Evolutionary conservation across 805 yeast species (phyloP).

Genomic region (Candida nanaspora): DNA sequence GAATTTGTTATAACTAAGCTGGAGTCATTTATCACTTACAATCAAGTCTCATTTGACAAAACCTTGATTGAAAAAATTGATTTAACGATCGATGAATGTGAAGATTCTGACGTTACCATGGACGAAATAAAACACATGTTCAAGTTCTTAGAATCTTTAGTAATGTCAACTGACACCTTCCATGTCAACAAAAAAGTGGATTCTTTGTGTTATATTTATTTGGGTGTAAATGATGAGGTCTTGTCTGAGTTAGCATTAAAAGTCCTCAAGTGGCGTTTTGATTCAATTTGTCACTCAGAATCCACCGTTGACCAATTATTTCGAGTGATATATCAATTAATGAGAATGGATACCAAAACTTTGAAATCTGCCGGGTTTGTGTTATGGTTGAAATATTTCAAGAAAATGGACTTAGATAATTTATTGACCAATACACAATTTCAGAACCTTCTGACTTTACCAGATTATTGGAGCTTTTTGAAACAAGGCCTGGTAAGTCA

Average conservation of each 20-base stretch:
- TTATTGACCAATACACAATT: slow-evolving; percentile 12
- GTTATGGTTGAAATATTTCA: slow-evolving; percentile 50
- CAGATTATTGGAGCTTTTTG: slow-evolving; percentile 48
- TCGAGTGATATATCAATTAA: slow-evolving; percentile 35
- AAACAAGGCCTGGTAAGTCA: slow-evolving; percentile 49
- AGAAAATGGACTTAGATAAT: slow-evolving; percentile 11
- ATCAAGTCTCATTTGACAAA: slow-evolving; percentile 12
- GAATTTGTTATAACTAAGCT: slow-evolving; percentile 3
- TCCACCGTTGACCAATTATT: slow-evolving; percentile 30
- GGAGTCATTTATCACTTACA: slow-evolving; percentile 1
- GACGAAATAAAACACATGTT: slow-evolving; percentile 16
- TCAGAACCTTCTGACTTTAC: slow-evolving; percentile 22
- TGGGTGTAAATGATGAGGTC: slow-evolving; percentile 31
- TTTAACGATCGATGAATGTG: not conserved
- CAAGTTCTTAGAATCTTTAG: slow-evolving; percentile 30
- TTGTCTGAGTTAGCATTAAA: slow-evolving; percentile 32
- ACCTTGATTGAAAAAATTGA: not conserved
- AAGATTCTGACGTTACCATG: not conserved
- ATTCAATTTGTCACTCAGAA: slow-evolving; percentile 18
- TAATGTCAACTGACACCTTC: slow-evolving; percentile 16
- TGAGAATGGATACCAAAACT: slow-evolving; percentile 19
- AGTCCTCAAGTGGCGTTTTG: slow-evolving; percentile 49
- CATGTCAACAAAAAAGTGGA: slow-evolving; percentile 12
- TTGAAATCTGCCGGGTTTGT: slow-evolving; percentile 36
- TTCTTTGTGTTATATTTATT: slow-evolving; percentile 23